Evolutionary conservation across 192 early-diverging fungal genomes (phyloP).

Genomic region (Backusella mclennaniae): DNA sequence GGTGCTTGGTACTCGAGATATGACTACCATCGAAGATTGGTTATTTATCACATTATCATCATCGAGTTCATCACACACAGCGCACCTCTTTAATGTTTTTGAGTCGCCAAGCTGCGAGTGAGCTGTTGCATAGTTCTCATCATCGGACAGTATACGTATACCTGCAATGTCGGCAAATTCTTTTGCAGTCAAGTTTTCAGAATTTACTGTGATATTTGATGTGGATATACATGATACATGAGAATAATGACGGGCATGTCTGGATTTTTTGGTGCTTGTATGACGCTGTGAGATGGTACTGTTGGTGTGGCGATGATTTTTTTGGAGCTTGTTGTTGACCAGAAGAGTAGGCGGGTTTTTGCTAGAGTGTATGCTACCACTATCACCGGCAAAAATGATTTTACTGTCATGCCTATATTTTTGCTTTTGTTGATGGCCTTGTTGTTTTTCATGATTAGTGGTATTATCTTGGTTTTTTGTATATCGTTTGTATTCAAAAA

Average conservation of each 20-base stretch:
- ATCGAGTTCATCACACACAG: neutral
- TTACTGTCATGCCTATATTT: neutral
- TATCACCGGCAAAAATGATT: neutral
- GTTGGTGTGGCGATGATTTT: conserved; percentile 22
- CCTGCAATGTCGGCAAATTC: conserved; percentile 39
- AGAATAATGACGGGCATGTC: conserved; percentile 26
- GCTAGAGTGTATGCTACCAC: neutral
- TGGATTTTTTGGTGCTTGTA: conserved; percentile 5
- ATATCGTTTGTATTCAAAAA: conserved; percentile 13
- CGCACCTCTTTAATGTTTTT: neutral
- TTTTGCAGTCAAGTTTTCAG: conserved; percentile 35
- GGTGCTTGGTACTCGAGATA: neutral
- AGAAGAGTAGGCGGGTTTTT: neutral
- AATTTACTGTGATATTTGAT: conserved; percentile 36
- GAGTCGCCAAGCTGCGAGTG: neutral
- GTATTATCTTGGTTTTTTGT: neutral
- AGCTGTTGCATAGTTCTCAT: neutral
- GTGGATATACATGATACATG: conserved; percentile 29
- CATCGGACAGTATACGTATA: conserved; percentile 27
- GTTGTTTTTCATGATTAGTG: neutral
- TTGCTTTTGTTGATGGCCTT: neutral
- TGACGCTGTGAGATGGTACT: neutral
- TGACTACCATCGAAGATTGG: neutral
- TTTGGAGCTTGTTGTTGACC: neutral
- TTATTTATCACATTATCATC: neutral